These are phyloP conservation scores for Epicoccum nigrum DNA, from an alignment of 2,329 filamentous ascomycete genomes.

Conservation along the genomic window DNA sequence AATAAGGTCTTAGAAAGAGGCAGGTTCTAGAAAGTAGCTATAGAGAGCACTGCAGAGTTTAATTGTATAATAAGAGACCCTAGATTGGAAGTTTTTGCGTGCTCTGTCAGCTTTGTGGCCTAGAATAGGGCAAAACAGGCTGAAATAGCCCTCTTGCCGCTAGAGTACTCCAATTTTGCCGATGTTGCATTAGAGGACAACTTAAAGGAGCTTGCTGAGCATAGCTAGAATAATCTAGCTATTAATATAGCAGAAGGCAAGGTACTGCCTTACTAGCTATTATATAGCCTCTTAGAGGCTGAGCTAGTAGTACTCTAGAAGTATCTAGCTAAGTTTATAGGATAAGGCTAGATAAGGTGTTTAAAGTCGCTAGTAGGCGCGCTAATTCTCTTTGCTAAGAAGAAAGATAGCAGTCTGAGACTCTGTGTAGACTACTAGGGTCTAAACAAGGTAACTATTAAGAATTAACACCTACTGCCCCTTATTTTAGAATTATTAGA, in stretches of 20 bases:
- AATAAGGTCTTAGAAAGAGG: background rate
- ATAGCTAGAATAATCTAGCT: background rate
- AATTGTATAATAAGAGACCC: background rate
- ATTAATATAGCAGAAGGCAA: background rate
- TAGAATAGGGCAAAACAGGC: background rate
- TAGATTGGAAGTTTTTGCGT: background rate
- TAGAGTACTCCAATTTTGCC: background rate
- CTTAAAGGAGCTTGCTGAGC: background rate
- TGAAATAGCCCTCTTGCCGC: background rate
- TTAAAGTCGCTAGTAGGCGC: background rate
- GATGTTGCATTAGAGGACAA: background rate
- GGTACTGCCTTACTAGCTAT: background rate
- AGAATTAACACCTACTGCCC: background rate
- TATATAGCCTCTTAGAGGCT: background rate
- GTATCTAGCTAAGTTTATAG: background rate
- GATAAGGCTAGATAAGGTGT: background rate
- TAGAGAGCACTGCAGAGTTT: background rate
- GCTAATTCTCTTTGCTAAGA: background rate
- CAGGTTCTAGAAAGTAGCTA: background rate
- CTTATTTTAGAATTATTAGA: background rate
- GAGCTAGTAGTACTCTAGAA: background rate
- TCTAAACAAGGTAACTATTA: background rate
- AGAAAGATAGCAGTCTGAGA: background rate
- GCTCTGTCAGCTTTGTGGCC: background rate
- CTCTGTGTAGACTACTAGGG: background rate